Evolutionary conservation across 371 early-diverging fungal species (phyloP).

Genomic region (Catenaria anguillulae): DNA sequence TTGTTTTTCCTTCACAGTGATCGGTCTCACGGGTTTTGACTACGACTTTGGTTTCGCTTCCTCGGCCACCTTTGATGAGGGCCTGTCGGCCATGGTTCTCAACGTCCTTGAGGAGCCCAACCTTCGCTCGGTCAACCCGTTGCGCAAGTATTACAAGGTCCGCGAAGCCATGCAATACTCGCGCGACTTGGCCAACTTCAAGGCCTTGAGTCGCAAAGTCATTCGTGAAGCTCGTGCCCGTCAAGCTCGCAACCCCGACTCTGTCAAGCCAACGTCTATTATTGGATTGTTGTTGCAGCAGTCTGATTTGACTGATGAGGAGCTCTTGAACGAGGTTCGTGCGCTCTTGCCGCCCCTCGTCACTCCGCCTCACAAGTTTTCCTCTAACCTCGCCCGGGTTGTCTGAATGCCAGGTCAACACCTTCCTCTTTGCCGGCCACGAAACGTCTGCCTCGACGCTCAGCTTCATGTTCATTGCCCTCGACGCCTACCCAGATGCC

Average conservation of each 20-base stretch:
- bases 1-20: too few species aligned
- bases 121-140: neutral
- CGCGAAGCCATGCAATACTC: neutral
- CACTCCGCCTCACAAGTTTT: too few species aligned
- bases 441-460: slow-evolving; percentile 37
- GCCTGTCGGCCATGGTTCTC: slow-evolving; percentile 1
- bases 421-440: slow-evolving; percentile 37
- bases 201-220: neutral
- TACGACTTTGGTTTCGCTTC: neutral
- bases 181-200: neutral
- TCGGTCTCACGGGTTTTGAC: slow-evolving; percentile 1
- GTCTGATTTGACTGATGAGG: neutral
- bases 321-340: slow-evolving; percentile 20
- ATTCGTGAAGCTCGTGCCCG: neutral
- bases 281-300: slow-evolving; percentile 5
- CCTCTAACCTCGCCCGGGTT: too few species aligned
- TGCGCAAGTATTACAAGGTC: neutral
- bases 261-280: neutral
- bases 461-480: slow-evolving; percentile 22
- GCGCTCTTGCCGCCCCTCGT: too few species aligned
- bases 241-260: neutral
- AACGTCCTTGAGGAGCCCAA: slow-evolving; percentile 1
- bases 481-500: slow-evolving; percentile 31
- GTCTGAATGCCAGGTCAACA: too few species aligned
- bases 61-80: neutral